Conservation (phyloP, 2,329 filamentous ascomycete species). For the Tolypocladium tropicale region DNA sequence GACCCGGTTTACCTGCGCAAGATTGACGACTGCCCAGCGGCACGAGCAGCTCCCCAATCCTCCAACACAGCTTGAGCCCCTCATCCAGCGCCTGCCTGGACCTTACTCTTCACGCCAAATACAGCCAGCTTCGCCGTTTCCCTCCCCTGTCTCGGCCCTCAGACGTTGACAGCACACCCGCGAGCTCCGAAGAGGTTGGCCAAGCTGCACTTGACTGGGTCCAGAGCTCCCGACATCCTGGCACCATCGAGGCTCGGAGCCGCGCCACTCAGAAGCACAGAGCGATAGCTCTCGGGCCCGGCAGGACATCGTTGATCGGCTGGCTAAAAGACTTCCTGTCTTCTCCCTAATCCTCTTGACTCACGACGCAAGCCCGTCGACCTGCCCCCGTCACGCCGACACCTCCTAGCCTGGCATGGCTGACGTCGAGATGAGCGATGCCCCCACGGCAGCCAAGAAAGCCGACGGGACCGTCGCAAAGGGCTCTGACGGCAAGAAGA, state of each 20-base stretch:
- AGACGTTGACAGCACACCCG: not conserved
- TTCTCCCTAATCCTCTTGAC: not conserved
- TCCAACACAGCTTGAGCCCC: not conserved
- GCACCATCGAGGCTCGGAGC: not conserved
- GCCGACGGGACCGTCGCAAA: conserved; percentile 37
- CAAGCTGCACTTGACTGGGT: not conserved
- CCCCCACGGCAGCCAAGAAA: conserved; percentile 51
- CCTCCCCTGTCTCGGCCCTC: not conserved
- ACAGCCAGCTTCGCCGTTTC: not conserved
- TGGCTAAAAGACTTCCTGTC: not conserved
- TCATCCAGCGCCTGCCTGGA: not conserved
- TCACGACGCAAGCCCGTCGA: not conserved
- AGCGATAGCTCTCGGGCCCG: not conserved
- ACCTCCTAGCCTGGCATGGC: conserved; percentile 51
- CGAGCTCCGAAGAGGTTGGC: not conserved
- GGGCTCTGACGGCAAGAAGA: conserved; percentile 66
- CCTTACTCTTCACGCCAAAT: not conserved
- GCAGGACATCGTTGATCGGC: not conserved
- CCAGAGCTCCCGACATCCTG: not conserved
- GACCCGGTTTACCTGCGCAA: no score
- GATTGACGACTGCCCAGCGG: no score
- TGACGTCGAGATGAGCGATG: conserved; percentile 95
- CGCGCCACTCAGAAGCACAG: not conserved
- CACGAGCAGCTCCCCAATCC: not conserved
- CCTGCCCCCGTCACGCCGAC: not conserved